Conservation (phyloP, 2,329 filamentous ascomycete species). For the Pseudogymnoascus sp. region DNA sequence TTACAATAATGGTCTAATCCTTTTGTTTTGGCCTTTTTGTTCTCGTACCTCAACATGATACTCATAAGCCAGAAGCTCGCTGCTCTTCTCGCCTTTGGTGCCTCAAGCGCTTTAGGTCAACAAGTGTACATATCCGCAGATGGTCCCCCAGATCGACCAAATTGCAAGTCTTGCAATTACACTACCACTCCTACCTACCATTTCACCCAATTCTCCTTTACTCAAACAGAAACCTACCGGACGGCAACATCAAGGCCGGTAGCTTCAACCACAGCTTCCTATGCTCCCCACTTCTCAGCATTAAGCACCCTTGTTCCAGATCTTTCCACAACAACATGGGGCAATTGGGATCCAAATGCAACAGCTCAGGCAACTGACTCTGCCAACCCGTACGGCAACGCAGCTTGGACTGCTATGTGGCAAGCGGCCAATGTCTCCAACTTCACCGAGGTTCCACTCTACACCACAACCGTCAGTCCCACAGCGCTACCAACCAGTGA, state of each 20-base stretch:
- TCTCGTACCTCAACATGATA: neutral
- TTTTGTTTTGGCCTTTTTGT: neutral
- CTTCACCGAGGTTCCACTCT: slow-evolving; percentile 29
- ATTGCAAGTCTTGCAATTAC: slow-evolving; percentile 23
- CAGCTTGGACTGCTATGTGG: slow-evolving; percentile 35
- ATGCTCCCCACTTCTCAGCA: slow-evolving; percentile 30
- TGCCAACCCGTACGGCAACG: slow-evolving; percentile 32
- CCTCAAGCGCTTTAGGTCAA: slow-evolving; percentile 17
- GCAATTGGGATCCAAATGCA: slow-evolving; percentile 33
- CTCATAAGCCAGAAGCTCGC: neutral
- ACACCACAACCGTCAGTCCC: slow-evolving; percentile 46
- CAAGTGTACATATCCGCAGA: slow-evolving; percentile 30
- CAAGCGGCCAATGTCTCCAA: slow-evolving; percentile 28
- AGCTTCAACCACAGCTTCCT: slow-evolving; percentile 25
- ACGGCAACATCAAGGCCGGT: slow-evolving; percentile 31
- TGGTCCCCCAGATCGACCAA: slow-evolving; percentile 25
- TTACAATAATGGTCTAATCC: neutral
- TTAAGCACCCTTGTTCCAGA: slow-evolving; percentile 31
- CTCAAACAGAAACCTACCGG: slow-evolving; percentile 33
- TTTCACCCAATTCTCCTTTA: slow-evolving; percentile 29
- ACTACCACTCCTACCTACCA: slow-evolving; percentile 26
- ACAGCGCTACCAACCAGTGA: slow-evolving; percentile 48
- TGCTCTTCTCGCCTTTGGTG: neutral
- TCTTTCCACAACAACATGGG: slow-evolving; percentile 35
- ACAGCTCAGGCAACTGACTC: slow-evolving; percentile 30